Evolutionary conservation across 1,284 basidiomycete species (phyloP).

Genomic region (Sporisorium graminicola): DNA sequence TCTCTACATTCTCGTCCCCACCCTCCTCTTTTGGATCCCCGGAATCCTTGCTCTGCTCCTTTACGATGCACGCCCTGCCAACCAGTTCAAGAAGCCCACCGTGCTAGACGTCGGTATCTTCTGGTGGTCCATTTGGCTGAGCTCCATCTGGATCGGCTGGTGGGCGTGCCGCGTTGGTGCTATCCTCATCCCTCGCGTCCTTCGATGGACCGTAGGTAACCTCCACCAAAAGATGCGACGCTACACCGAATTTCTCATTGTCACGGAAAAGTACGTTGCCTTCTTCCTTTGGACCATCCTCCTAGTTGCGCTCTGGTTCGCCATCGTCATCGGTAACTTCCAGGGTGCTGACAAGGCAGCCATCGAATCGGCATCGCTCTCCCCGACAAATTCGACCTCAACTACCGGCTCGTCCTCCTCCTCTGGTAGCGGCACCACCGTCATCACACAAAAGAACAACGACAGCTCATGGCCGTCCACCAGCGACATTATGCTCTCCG

Average conservation of each 20-base stretch:
- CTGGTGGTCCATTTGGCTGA: constrained; percentile 91
- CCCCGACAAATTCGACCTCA: constrained; percentile 49
- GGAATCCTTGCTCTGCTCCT: constrained; percentile 79
- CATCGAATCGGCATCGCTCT: constrained; percentile 33
- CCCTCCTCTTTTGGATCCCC: constrained; percentile 70
- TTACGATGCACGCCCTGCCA: constrained; percentile 72
- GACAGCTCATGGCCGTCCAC: constrained; percentile 54
- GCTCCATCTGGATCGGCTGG: constrained; percentile 85
- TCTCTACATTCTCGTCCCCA: constrained; percentile 50
- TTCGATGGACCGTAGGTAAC: constrained; percentile 32
- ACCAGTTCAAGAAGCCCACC: constrained; percentile 71
- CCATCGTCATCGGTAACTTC: constrained; percentile 65
- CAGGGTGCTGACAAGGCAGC: constrained; percentile 43
- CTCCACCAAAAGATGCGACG: constrained; percentile 73
- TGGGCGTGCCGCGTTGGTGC: constrained; percentile 81
- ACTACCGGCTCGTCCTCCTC: constrained; percentile 22
- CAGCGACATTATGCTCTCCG: constrained; percentile 69
- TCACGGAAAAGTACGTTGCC: constrained; percentile 71
- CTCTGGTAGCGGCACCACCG: constrained; percentile 22
- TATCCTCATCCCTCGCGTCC: constrained; percentile 69
- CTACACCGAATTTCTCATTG: constrained; percentile 76
- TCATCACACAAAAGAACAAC: constrained; percentile 12
- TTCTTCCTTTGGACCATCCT: constrained; percentile 79
- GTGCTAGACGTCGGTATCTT: constrained; percentile 76
- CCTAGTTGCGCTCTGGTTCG: constrained; percentile 73